phyloP scores from a whole-genome alignment of 768 basidiomycete genomes.

The Lyophyllum shimeji region DNA sequence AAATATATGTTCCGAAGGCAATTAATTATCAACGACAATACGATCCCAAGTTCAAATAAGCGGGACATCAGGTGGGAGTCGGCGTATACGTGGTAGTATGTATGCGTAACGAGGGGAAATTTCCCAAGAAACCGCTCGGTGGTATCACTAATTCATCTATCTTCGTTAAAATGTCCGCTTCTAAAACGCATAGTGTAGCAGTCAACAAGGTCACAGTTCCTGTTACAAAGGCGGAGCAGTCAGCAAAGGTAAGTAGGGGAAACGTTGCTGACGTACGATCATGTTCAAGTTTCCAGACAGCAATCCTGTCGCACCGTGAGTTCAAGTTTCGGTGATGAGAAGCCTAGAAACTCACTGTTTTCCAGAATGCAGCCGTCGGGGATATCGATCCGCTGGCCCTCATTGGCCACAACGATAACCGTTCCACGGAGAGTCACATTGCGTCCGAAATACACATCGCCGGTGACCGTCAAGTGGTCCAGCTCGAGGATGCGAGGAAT shows the following conservation, averaged over 20 bases:
- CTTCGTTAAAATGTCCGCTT: slow-evolving; percentile 13
- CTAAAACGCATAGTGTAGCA: slow-evolving; percentile 5
- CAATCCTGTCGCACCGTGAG: slow-evolving; percentile 42
- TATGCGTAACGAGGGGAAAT: neutral
- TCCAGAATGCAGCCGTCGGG: slow-evolving; percentile 81
- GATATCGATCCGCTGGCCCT: slow-evolving; percentile 80
- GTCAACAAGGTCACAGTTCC: slow-evolving; percentile 33
- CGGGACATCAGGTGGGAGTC: slow-evolving; percentile 3
- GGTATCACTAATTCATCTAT: slow-evolving; percentile 15
- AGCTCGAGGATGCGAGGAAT: slow-evolving; percentile 89
- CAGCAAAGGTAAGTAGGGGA: neutral
- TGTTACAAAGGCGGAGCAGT: slow-evolving; percentile 7
- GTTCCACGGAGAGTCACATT: slow-evolving; percentile 87
- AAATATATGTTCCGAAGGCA: neutral
- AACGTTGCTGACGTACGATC: slow-evolving; percentile 47
- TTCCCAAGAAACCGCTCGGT: neutral
- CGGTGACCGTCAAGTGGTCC: slow-evolving; percentile 92
- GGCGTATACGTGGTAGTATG: slow-evolving; percentile 1
- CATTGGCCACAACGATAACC: slow-evolving; percentile 85
- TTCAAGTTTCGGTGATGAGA: neutral
- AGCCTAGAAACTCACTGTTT: slow-evolving; percentile 44
- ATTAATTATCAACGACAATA: slow-evolving; percentile 9
- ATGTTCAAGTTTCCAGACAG: slow-evolving; percentile 85
- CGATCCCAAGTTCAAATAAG: neutral
- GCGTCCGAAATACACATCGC: slow-evolving; percentile 88